Conservation (phyloP, 1,284 basidiomycete genomes). For the Schizophyllum amplum region DNA sequence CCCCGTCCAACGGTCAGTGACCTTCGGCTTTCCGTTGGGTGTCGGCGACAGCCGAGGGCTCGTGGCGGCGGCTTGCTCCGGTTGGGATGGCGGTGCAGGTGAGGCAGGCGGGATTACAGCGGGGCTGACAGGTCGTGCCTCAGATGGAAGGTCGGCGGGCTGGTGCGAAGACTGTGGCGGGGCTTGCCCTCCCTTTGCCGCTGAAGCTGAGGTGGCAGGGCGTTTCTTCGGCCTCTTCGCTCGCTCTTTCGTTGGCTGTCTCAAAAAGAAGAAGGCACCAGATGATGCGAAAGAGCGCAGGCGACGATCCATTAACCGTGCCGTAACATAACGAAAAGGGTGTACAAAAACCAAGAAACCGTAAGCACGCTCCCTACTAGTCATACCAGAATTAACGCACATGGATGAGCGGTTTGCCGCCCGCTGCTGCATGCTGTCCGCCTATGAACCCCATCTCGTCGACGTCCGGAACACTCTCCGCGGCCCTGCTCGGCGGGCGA, state of each 20-base stretch:
- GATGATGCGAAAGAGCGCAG: constrained; percentile 17
- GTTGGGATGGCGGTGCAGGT: not conserved
- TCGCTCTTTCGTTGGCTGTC: constrained; percentile 63
- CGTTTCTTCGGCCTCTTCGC: constrained; percentile 52
- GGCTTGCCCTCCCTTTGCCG: not conserved
- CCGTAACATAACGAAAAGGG: constrained; percentile 21
- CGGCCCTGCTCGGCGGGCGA: constrained; percentile 22
- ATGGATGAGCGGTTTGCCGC: constrained; percentile 63
- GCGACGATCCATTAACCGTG: constrained; percentile 23
- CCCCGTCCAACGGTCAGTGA: constrained; percentile 22
- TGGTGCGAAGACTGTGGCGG: not conserved
- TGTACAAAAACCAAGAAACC: constrained; percentile 29
- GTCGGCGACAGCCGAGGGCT: not conserved
- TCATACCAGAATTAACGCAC: constrained; percentile 67
- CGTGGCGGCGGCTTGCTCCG: not conserved
- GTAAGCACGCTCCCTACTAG: constrained; percentile 27
- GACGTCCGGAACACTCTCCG: constrained; percentile 22
- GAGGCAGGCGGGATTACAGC: not conserved
- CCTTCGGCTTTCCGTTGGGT: not conserved
- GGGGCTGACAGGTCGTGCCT: not conserved
- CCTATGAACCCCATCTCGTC: constrained; percentile 55
- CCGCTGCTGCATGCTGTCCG: constrained; percentile 14
- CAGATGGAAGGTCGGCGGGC: not conserved
- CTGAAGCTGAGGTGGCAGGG: not conserved
- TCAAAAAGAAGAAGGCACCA: constrained; percentile 15